These are phyloP conservation scores for Kluyveromyces aestuarii DNA, from an alignment of 805 yeast species.

Conservation along the genomic window DNA sequence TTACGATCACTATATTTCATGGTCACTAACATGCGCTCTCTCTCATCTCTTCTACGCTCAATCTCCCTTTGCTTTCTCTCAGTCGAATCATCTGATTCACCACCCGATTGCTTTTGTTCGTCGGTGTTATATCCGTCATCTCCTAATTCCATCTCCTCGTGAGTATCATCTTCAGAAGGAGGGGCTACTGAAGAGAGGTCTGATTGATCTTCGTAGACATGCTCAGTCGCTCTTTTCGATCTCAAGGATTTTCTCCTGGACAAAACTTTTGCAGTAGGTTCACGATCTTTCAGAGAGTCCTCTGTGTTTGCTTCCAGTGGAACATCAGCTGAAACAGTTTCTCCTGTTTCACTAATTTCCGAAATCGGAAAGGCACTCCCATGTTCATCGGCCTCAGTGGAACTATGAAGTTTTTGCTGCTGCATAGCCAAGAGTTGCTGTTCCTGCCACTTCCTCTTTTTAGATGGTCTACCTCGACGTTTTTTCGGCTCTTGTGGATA, in stretches of 20 bases:
- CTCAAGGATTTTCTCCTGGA: neutral
- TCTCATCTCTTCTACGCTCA: slow-evolving; percentile 24
- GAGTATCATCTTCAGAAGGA: slow-evolving; percentile 3
- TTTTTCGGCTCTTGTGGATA: slow-evolving; percentile 11
- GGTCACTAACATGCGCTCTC: slow-evolving; percentile 27
- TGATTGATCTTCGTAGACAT: slow-evolving; percentile 1
- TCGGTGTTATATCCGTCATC: slow-evolving; percentile 5
- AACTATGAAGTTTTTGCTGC: neutral
- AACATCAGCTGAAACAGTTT: neutral
- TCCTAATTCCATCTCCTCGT: slow-evolving; percentile 2
- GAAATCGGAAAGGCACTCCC: neutral
- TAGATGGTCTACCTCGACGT: slow-evolving; percentile 29
- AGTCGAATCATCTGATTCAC: slow-evolving; percentile 1
- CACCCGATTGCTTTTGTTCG: slow-evolving; percentile 1
- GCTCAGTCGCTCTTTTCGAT: neutral
- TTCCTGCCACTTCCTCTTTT: slow-evolving; percentile 1
- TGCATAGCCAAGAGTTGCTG: slow-evolving; percentile 1
- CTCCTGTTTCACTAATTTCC: neutral
- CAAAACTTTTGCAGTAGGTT: neutral
- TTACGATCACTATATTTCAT: slow-evolving; percentile 28
- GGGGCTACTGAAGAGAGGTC: slow-evolving; percentile 2
- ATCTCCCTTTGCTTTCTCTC: slow-evolving; percentile 21
- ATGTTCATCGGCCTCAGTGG: neutral
- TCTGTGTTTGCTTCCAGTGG: neutral
- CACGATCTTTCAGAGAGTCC: neutral